Evolutionary conservation across 164 flowering plant species (phyloP), one percentile per base, ranked within the genome.

Genomic region (Sedum album): DNA sequence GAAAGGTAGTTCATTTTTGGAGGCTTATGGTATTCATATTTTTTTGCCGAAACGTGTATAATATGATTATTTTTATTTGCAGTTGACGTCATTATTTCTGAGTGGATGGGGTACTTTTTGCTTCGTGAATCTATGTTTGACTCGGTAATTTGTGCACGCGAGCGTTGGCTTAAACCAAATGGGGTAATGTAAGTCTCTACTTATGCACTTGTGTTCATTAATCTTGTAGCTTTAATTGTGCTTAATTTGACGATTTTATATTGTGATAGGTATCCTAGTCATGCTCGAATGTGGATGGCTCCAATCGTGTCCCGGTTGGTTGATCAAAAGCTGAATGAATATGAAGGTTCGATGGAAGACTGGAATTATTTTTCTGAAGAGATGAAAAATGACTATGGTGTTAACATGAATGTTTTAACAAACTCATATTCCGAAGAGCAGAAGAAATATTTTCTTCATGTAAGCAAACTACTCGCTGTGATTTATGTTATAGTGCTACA

Each of bases 21-120:
- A n/a, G n/a, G n/a, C n/a, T n/a, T n/a, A n/a, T n/a, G n/a, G n/a
- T n/a, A n/a, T n/a, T n/a, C n/a, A n/a, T n/a, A n/a, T n/a, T n/a
- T n/a, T n/a, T n/a, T n/a, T n/a, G n/a, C n/a, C n/a, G n/a, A n/a
- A n/a, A n/a, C n/a, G n/a, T n/a, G n/a, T n/a, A n/a, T n/a, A n/a
- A n/a, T n/a, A n/a, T n/a, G n/a, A n/a, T n/a, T n/a, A n/a, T n/a
- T n/a, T n/a, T n/a, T n/a, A n/a, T n/a, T n/a, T n/a, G 78, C 87
- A 94, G 98, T 94, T 79, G 98, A 94, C 70, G 81, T 94, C 33
- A 94, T 94, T 38, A 94, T 94, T 65, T 94, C 98, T 0, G 98
- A 94, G 74, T 94, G 98, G 98, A 94, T 94, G 98, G 98, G 98
- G 2, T 91, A 94, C 75, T 94, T 94, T 75, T 97, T 94, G 69